Evolutionary conservation across 352 stramenopile genomes (phyloP), one percentile per base, ranked within the genome.

Genomic region (Blastocystis sp.): DNA sequence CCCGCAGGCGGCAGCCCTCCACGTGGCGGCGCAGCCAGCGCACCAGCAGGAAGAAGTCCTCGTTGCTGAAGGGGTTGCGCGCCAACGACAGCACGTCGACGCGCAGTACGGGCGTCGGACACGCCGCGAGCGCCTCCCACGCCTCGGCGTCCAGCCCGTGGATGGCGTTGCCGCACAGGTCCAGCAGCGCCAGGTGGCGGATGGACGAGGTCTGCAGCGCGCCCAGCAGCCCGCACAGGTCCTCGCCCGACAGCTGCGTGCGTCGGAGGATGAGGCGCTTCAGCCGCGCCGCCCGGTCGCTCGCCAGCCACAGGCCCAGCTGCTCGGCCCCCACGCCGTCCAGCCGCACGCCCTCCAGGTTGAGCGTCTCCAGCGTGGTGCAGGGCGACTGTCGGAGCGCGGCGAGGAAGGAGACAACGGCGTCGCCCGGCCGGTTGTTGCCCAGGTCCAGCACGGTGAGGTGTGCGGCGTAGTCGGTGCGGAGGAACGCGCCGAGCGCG

Each of bases 101-200:
- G n/a, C 10, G 53, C 21, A 79, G 19, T 5, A 48, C 19, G 11
- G 9, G 21, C 28, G 17, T 34, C 23, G 28, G 19, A 14, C 17
- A 21, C 10, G 14, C 10, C 21, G 53, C n/a, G 45, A 62, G n/a
- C 9, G 28, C 17, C 41, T 79, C 53, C 19, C 48, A 59, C 69
- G 14, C 19, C 28, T 34, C 17, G 5, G 3, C 14, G 23, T 34
- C 23, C 21, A 79, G 53, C 1, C 11, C 45, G 7, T 21, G 11
- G 9, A 79, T 61, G 19, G n/a, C 21, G 62, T 79, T 79, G 14
- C 69, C 53, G 69, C 69, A 62, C 21, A 79, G 7, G 38, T 79
- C 69, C 19, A 79, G 41, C 10, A 64, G 40, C 7, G 9, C 62
- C 40, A 79, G n/a, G 17, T 19, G 11, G 10, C 1, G 21, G 21